phyloP scores from a whole-genome alignment of 2,329 filamentous ascomycete species.

The Fusarium succisae region DNA sequence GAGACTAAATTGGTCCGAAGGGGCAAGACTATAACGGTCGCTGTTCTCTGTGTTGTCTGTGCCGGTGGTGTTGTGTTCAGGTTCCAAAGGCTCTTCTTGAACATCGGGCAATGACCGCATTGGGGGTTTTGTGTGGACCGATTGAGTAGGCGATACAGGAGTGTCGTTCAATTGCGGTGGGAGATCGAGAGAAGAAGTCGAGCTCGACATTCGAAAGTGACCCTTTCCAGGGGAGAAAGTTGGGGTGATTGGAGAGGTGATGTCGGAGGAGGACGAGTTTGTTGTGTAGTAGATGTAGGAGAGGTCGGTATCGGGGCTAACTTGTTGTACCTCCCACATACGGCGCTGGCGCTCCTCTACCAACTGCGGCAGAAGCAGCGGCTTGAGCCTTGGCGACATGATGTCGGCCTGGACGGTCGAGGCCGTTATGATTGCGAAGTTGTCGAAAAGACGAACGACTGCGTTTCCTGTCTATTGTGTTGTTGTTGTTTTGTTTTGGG shows the following conservation, averaged over 20 bases:
- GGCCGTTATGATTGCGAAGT: constrained; percentile 30
- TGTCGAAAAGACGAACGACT: constrained; percentile 30
- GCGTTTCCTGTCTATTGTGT: not conserved
- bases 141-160: constrained; percentile 62
- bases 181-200: constrained; percentile 79
- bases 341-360: constrained; percentile 61
- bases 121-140: constrained; percentile 58
- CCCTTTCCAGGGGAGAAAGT: constrained; percentile 70
- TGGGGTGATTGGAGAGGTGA: constrained; percentile 75
- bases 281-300: constrained; percentile 56
- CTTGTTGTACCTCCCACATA: constrained; percentile 50
- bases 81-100: constrained; percentile 81
- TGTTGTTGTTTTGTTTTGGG: constrained; percentile 6
- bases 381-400: constrained; percentile 62
- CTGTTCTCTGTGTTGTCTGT: constrained; percentile 41
- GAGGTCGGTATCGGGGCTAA: constrained; percentile 47
- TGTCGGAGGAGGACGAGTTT: constrained; percentile 71
- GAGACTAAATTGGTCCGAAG: constrained; percentile 53
- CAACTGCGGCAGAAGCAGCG: constrained; percentile 63
- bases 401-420: constrained; percentile 39
- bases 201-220: constrained; percentile 75
- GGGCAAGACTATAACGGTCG: constrained; percentile 59
- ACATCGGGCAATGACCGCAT: constrained; percentile 82
- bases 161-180: constrained; percentile 57
- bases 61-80: constrained; percentile 57